phyloP scores from a whole-genome alignment of 176 grass and related monocot genomes.

The Aegilops longissima region DNA sequence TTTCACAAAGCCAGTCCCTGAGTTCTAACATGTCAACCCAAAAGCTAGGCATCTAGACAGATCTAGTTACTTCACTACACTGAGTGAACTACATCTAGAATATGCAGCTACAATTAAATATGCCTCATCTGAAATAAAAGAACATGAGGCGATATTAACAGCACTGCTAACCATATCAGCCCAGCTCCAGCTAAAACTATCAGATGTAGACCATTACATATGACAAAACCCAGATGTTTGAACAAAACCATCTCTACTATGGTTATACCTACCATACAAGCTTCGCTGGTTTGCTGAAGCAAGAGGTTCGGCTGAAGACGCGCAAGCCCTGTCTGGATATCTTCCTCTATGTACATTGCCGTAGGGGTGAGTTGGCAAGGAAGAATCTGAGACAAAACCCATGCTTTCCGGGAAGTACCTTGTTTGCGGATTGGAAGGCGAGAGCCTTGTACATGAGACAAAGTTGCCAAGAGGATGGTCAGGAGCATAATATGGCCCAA shows the following conservation, averaged over 20 bases:
- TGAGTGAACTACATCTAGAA: conserved; percentile 41
- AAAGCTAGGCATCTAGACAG: conserved; percentile 49
- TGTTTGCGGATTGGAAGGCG: conserved; percentile 60
- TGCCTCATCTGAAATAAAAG: conserved; percentile 60
- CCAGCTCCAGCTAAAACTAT: conserved; percentile 49
- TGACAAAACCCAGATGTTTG: conserved; percentile 89
- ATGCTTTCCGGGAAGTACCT: conserved; percentile 72
- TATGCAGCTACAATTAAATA: conserved; percentile 54
- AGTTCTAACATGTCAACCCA: conserved; percentile 34
- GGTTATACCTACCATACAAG: conserved; percentile 39
- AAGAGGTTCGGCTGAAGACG: conserved; percentile 41
- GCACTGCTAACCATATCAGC: conserved; percentile 32
- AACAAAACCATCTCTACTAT: conserved; percentile 71
- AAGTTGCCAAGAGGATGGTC: conserved; percentile 51
- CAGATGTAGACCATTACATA: conserved; percentile 56
- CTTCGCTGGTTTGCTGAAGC: conserved; percentile 30
- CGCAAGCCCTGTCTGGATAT: conserved; percentile 52
- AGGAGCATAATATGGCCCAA: conserved; percentile 59
- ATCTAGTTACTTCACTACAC: conserved; percentile 49
- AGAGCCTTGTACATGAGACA: conserved; percentile 60
- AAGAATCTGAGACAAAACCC: conserved; percentile 45
- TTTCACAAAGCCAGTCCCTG: conserved; percentile 23
- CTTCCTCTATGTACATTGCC: conserved; percentile 92
- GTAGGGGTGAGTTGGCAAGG: conserved; percentile 37
- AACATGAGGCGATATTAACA: conserved; percentile 54